Evolutionary conservation across 2,329 filamentous ascomycete genomes (phyloP).

Genomic region (Arthrobotrys entomopaga): DNA sequence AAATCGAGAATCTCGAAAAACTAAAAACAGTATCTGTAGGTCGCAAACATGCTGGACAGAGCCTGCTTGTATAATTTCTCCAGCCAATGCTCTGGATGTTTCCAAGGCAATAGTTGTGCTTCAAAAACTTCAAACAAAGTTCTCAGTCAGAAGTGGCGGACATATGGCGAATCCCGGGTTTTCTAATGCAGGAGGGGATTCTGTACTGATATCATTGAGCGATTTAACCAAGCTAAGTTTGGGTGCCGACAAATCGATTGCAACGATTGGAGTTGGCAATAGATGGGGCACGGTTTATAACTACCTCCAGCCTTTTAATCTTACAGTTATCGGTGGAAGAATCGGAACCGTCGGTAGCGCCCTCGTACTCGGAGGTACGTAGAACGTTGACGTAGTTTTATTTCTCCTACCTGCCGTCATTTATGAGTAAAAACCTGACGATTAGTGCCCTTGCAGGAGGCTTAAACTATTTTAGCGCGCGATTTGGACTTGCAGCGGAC

Average conservation of each 20-base stretch:
- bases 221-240: slow-evolving; percentile 60
- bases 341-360: too few species aligned
- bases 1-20: too few species aligned
- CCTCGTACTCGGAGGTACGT: too few species aligned
- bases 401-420: too few species aligned
- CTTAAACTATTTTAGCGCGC: slow-evolving; percentile 24
- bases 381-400: too few species aligned
- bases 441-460: slow-evolving; percentile 8
- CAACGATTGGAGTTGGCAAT: slow-evolving; percentile 65
- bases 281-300: slow-evolving; percentile 65
- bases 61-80: too few species aligned
- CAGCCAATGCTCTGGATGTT: too few species aligned
- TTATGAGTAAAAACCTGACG: too few species aligned
- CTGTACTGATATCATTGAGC: slow-evolving; percentile 66
- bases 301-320: slow-evolving; percentile 62
- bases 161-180: slow-evolving; percentile 67
- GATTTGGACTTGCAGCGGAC: slow-evolving; percentile 66
- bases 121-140: slow-evolving; percentile 58
- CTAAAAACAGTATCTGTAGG: too few species aligned
- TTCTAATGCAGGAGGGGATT: slow-evolving; percentile 65
- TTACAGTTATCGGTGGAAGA: slow-evolving; percentile 64
- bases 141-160: slow-evolving; percentile 70
- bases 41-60: too few species aligned
- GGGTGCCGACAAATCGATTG: slow-evolving; percentile 58
- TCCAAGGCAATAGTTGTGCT: slow-evolving; percentile 9